These are phyloP conservation scores for Cavenderia fasciculata DNA, from an alignment of 78 protist genomes.

Conservation along the genomic window DNA sequence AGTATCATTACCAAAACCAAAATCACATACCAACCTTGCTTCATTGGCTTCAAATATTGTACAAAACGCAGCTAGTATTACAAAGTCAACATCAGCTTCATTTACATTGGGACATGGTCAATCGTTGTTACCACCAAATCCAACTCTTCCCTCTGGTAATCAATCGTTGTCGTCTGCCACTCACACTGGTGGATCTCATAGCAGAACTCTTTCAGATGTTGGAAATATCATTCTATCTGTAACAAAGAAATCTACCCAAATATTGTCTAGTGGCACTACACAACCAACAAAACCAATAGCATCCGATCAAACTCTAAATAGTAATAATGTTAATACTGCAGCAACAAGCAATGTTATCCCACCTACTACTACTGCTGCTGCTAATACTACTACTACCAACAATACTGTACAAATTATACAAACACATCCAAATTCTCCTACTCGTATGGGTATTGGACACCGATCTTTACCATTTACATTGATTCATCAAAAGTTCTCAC, in stretches of 20 bases:
- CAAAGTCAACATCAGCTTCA: constrained; percentile 51
- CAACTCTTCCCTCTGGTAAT: not conserved
- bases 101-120: constrained; percentile 33
- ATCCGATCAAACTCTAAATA: no score
- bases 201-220: not conserved
- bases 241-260: no score
- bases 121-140: not conserved
- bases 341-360: no score
- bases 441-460: not conserved
- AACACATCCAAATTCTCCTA: not conserved
- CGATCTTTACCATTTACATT: constrained; percentile 28
- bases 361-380: no score
- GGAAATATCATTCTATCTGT: constrained; percentile 2
- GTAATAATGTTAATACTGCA: no score
- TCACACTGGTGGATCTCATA: not conserved
- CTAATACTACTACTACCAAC: not conserved
- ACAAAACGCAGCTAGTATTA: constrained; percentile 12
- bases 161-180: not conserved
- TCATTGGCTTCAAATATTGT: not conserved
- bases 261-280: no score
- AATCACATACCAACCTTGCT: constrained; percentile 18
- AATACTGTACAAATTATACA: not conserved
- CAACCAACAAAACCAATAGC: no score
- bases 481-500: constrained; percentile 63
- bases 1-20: constrained; percentile 4